Conservation (phyloP, 306 rosid species). For the Clitoria ternatea region DNA sequence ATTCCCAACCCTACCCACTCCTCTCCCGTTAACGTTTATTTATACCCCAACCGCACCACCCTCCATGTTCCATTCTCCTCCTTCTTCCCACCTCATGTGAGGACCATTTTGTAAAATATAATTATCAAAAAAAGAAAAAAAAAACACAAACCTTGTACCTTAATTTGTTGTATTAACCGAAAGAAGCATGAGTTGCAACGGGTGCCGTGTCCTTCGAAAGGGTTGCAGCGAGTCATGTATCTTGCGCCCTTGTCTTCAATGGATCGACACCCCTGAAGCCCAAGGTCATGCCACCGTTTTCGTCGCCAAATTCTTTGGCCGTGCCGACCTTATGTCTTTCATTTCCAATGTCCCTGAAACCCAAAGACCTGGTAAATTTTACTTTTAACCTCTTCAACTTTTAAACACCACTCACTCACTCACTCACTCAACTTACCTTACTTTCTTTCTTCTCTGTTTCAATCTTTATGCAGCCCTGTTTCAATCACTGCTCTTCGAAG, state of each 20-base stretch:
- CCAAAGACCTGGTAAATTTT: conserved; percentile 62
- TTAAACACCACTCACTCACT: no score
- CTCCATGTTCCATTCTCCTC: conserved; percentile 19
- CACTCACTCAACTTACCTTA: background rate
- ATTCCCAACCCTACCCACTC: background rate
- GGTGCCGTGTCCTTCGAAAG: conserved; percentile 94
- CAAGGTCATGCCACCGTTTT: conserved; percentile 97
- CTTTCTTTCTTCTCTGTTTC: background rate
- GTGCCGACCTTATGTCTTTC: conserved; percentile 98
- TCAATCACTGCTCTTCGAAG: conserved; percentile 78
- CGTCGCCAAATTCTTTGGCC: conserved; percentile 98
- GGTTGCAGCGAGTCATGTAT: conserved; percentile 96
- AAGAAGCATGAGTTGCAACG: conserved; percentile 86
- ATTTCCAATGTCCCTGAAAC: conserved; percentile 85
- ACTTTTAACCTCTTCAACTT: no score
- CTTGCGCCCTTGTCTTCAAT: conserved; percentile 82
- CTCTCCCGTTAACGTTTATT: conserved; percentile 29
- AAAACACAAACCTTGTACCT: background rate
- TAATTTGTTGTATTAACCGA: no score
- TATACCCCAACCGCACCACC: conserved; percentile 30
- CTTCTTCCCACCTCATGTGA: conserved; percentile 26
- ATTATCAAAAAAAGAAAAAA: no score
- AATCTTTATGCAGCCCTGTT: conserved; percentile 48
- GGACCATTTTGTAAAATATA: background rate
- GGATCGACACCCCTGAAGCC: conserved; percentile 85